Evolutionary conservation across 2,329 filamentous ascomycete species (phyloP).

Genomic region (Leptographium wingfieldii): DNA sequence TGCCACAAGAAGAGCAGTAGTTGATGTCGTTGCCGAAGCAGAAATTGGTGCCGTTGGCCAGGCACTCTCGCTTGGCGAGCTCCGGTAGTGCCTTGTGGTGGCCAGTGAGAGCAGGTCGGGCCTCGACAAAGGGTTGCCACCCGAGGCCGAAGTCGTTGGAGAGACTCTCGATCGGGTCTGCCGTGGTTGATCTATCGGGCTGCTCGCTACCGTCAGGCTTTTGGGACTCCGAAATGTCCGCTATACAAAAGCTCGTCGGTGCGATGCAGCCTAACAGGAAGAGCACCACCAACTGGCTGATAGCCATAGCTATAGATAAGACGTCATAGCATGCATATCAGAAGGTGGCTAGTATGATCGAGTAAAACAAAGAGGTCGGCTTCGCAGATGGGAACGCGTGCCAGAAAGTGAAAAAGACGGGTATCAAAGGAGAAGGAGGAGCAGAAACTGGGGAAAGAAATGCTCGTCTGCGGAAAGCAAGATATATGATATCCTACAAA

Average conservation of each 20-base stretch:
- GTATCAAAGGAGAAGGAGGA: neutral
- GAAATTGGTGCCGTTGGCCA: slow-evolving; percentile 21
- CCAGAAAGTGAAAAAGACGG: too few species aligned
- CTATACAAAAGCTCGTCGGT: neutral
- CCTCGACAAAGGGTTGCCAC: slow-evolving; percentile 8
- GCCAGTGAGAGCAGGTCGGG: slow-evolving; percentile 13
- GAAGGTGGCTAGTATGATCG: neutral
- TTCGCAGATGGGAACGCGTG: neutral
- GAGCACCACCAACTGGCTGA: slow-evolving; percentile 10
- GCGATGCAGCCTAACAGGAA: neutral
- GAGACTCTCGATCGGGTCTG: neutral
- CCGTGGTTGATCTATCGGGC: neutral
- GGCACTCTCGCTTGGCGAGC: slow-evolving; percentile 14
- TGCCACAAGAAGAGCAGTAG: slow-evolving; percentile 18
- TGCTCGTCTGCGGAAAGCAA: neutral
- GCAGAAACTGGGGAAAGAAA: neutral
- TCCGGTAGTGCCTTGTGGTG: slow-evolving; percentile 5
- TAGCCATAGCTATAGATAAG: slow-evolving; percentile 5
- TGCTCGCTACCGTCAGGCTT: neutral
- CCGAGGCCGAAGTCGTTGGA: neutral
- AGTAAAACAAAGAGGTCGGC: neutral
- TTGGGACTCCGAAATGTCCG: neutral
- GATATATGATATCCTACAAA: neutral
- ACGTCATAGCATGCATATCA: slow-evolving; percentile 3
- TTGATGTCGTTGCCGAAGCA: slow-evolving; percentile 18